Evolutionary conservation across 192 early-diverging fungal genomes (phyloP), one percentile per base, ranked within the genome.

Genomic region (Coemansia sp.): DNA sequence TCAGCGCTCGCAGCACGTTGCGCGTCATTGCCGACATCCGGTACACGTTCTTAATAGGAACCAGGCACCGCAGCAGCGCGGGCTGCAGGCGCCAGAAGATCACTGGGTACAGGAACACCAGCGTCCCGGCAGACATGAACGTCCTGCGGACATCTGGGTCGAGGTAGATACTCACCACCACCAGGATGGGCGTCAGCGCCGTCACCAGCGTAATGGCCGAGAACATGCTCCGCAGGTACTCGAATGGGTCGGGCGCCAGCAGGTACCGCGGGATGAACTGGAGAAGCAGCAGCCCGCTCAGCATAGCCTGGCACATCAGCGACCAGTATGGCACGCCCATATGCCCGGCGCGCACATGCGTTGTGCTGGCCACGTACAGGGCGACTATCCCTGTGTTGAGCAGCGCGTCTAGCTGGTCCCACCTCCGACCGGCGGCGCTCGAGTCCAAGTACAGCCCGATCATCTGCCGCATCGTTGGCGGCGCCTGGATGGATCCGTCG

Each of bases 11-110:
- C 45, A 88, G 53, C 20, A 79, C 86, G 50, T 92, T 90, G 54
- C 89, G 86, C 20, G 82, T 83, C 69, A 90, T 83, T 10, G 76
- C 62, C 54, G 84, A 80, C 59, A 85, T 69, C 67, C 82, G 57
- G 72, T 87, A 76, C 14, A 86, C 61, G 60, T 84, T 89, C 65
- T 90, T 89, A 58, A 89, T 86, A 4, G 90, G 88, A 45, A 83
- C 70, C 59, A 90, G 68, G 57, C 81, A 83, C 20, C 76, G 79
- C 65, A 87, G 71, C 17, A 89, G 70, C 23, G 84, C 60, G n/a
- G 86, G 67, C 74, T 90, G 86, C 73, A 89, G 67, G 1, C 89
- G 81, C 80, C 86, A 83, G 64, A 91, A 90, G 11, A 90, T 76
- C 33, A 90, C 70, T 20, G 89, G 89, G 53, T 90, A 86, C 41